Evolutionary conservation across 75 land plant species (phyloP).

Genomic region (Cunninghamia lanceolata): DNA sequence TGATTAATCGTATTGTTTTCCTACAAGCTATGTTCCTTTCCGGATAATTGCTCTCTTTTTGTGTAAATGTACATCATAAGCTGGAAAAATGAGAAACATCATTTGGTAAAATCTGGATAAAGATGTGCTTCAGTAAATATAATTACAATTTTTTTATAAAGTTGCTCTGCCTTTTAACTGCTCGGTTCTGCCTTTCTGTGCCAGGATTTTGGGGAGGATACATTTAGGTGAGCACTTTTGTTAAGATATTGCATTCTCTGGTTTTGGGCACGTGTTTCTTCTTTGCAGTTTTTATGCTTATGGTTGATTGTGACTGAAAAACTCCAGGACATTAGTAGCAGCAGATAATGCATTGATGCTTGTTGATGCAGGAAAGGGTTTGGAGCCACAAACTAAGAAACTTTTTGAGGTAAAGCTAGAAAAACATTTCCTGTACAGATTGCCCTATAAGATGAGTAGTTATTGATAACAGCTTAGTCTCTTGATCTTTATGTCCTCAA

Average conservation of each 20-base stretch:
- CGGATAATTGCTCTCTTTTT: not conserved
- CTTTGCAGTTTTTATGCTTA: not conserved
- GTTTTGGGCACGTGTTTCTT: not conserved
- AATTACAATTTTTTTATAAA: not conserved
- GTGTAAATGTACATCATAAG: not conserved
- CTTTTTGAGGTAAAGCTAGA: constrained; percentile 41
- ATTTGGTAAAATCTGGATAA: not conserved
- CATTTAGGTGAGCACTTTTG: constrained; percentile 28
- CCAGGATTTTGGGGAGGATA: constrained; percentile 51
- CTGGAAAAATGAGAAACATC: too few species aligned
- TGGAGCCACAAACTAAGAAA: constrained; percentile 58
- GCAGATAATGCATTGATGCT: constrained; percentile 64
- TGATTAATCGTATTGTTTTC: not conserved
- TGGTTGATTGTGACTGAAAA: not conserved
- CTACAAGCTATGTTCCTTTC: not conserved
- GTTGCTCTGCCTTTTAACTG: not conserved
- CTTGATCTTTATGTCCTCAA: not conserved
- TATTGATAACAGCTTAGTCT: constrained; percentile 1
- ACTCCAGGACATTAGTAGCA: constrained; percentile 40
- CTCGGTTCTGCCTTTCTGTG: constrained; percentile 5
- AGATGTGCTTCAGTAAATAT: not conserved
- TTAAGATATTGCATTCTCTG: not conserved
- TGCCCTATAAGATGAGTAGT: not conserved
- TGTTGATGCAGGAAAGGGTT: constrained; percentile 56
- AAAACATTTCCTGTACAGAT: not conserved